phyloP scores from a whole-genome alignment of 2,329 filamentous ascomycete species.

The Talaromyces funiculosus region DNA sequence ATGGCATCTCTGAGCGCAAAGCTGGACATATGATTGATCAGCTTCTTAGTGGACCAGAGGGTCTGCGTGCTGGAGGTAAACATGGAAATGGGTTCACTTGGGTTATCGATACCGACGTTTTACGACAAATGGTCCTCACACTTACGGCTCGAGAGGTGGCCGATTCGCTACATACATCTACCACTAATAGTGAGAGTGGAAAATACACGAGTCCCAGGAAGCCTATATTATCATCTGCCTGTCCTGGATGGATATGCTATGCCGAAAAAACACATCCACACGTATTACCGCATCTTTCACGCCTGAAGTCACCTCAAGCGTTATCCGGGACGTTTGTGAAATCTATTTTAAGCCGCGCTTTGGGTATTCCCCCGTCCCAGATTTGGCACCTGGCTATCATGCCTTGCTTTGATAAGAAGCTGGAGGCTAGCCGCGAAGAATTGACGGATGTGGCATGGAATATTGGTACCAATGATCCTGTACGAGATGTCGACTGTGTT shows the following conservation, averaged over 20 bases:
- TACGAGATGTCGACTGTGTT: constrained; percentile 93
- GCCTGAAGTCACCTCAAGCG: constrained; percentile 89
- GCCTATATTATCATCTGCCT: constrained; percentile 70
- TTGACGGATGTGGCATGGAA: constrained; percentile 75
- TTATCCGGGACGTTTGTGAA: constrained; percentile 86
- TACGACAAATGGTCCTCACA: constrained; percentile 77
- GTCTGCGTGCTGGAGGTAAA: constrained; percentile 64
- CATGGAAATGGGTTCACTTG: constrained; percentile 75
- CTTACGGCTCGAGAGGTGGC: constrained; percentile 69
- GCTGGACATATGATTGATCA: constrained; percentile 79
- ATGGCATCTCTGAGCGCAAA: constrained; percentile 64
- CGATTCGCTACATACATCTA: constrained; percentile 25
- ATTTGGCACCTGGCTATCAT: constrained; percentile 96
- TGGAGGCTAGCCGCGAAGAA: constrained; percentile 90
- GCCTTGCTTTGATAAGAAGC: constrained; percentile 99
- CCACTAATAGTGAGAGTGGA: constrained; percentile 14
- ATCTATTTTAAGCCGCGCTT: constrained; percentile 67
- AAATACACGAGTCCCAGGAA: constrained; percentile 30
- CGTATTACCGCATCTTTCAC: constrained; percentile 82
- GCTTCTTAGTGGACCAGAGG: constrained; percentile 64
- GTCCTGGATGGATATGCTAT: constrained; percentile 98
- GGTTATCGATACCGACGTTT: constrained; percentile 82
- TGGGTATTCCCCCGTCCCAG: constrained; percentile 66
- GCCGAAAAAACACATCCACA: constrained; percentile 97
- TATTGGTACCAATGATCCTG: constrained; percentile 37